phyloP scores from a whole-genome alignment of 371 early-diverging fungal genomes.

The Modicella reniformis region DNA sequence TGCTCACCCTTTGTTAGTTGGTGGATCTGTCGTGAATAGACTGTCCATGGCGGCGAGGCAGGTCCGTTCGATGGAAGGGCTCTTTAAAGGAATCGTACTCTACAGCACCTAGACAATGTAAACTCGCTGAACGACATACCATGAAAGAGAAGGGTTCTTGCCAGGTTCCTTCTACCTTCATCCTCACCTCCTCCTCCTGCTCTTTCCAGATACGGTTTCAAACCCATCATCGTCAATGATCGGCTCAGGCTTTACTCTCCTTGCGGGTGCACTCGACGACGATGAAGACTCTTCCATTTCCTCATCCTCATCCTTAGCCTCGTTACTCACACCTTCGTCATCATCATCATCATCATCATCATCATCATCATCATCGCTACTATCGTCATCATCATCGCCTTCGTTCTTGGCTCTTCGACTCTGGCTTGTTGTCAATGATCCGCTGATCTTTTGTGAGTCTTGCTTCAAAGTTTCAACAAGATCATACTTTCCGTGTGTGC shows the following conservation, averaged over 20 bases:
- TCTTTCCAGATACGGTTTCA: conserved; percentile 56
- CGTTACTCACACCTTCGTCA: conserved; percentile 51
- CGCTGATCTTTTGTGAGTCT: conserved; percentile 57
- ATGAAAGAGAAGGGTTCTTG: background rate
- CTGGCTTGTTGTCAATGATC: conserved; percentile 40
- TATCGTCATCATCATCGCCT: conserved; percentile 23
- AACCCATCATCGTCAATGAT: conserved; percentile 65
- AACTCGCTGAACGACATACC: background rate
- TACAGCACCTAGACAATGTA: background rate
- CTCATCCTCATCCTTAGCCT: conserved; percentile 60
- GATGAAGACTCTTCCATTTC: conserved; percentile 50
- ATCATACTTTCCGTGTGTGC: conserved; percentile 62
- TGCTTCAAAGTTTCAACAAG: conserved; percentile 63
- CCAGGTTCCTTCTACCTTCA: background rate
- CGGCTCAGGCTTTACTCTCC: conserved; percentile 52
- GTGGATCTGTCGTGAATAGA: background rate
- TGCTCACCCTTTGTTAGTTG: no score
- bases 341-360: conserved; percentile 47
- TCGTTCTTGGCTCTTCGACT: conserved; percentile 56
- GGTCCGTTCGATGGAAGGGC: no score
- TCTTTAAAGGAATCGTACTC: background rate
- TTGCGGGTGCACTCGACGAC: conserved; percentile 30
- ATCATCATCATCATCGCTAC: conserved; percentile 46
- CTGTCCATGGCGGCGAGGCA: background rate
- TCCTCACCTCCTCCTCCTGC: conserved; percentile 33